Conservation (phyloP, 2,329 filamentous ascomycete species). For the Calonectria henricotiae region DNA sequence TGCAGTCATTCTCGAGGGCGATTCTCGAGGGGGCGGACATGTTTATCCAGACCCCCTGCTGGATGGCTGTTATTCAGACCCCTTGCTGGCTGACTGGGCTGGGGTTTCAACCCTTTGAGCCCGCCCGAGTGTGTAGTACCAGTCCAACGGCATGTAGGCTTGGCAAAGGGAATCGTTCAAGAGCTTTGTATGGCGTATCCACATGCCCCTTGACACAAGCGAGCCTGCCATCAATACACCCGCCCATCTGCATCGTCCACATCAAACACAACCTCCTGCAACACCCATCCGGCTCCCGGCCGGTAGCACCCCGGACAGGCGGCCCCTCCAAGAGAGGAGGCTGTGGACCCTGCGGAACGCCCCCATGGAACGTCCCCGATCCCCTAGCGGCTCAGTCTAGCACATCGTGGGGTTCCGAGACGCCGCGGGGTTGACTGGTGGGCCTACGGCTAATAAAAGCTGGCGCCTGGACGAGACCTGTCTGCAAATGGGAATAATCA, state of each 20-base stretch:
- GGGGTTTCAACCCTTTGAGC: constrained; percentile 19
- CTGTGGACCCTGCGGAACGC: constrained; percentile 37
- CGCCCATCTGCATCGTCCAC: background rate
- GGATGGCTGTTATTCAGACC: background rate
- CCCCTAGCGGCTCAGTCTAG: constrained; percentile 41
- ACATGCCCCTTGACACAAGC: background rate
- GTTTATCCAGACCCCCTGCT: constrained; percentile 3
- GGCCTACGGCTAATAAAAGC: background rate
- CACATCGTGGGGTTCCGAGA: constrained; percentile 48
- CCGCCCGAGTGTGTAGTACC: background rate
- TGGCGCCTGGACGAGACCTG: background rate
- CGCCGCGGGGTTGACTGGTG: constrained; percentile 41
- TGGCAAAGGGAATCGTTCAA: background rate
- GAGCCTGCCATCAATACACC: background rate
- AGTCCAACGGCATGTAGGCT: background rate
- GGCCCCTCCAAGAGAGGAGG: constrained; percentile 6
- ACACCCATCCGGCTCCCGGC: constrained; percentile 25
- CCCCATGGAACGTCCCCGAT: constrained; percentile 43
- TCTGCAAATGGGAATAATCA: constrained; percentile 20
- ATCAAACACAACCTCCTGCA: background rate
- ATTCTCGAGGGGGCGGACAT: background rate
- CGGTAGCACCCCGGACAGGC: constrained; percentile 26
- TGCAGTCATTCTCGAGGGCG: background rate
- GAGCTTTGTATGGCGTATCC: constrained; percentile 16
- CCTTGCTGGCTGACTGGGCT: constrained; percentile 25